These are phyloP conservation scores for Meyerozyma carpophila DNA, from an alignment of 1,139 yeast genomes.

Conservation along the genomic window DNA sequence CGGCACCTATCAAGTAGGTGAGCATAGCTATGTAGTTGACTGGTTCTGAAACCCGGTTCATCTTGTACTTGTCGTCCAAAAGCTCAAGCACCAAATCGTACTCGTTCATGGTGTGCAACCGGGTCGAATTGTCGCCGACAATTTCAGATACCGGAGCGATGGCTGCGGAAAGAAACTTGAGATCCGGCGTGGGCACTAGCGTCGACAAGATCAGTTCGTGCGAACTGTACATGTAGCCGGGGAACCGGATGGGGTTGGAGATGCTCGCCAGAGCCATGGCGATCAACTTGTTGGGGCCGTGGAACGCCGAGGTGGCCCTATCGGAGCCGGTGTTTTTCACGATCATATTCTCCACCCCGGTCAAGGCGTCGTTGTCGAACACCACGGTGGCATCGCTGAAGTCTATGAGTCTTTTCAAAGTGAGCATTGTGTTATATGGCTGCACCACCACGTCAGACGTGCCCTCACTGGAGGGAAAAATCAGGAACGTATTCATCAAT, in stretches of 20 bases:
- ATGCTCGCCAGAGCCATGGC: constrained; percentile 80
- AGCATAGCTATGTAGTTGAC: constrained; percentile 61
- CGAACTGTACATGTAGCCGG: constrained; percentile 87
- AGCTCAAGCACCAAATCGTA: constrained; percentile 82
- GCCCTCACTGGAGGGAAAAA: constrained; percentile 72
- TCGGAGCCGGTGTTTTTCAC: constrained; percentile 8
- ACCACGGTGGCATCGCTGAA: constrained; percentile 83
- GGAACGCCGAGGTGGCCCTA: constrained; percentile 45
- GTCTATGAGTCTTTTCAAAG: constrained; percentile 76
- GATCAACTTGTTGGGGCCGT: constrained; percentile 79
- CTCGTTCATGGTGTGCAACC: constrained; percentile 64
- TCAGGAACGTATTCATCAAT: constrained; percentile 76
- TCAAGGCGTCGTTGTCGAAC: constrained; percentile 83
- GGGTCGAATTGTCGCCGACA: constrained; percentile 20
- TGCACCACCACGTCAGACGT: constrained; percentile 95
- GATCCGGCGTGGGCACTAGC: constrained; percentile 81
- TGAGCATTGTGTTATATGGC: constrained; percentile 84
- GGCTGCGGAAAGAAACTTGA: constrained; percentile 82
- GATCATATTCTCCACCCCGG: constrained; percentile 52
- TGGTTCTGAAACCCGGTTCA: constrained; percentile 52
- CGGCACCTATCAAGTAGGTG: constrained; percentile 70
- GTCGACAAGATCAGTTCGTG: constrained; percentile 78
- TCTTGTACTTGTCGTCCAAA: constrained; percentile 70
- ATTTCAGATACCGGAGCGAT: constrained; percentile 76
- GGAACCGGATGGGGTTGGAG: constrained; percentile 85